Conservation (phyloP, 352 stramenopile genomes). For the Globisporangium iwayamae region DNA sequence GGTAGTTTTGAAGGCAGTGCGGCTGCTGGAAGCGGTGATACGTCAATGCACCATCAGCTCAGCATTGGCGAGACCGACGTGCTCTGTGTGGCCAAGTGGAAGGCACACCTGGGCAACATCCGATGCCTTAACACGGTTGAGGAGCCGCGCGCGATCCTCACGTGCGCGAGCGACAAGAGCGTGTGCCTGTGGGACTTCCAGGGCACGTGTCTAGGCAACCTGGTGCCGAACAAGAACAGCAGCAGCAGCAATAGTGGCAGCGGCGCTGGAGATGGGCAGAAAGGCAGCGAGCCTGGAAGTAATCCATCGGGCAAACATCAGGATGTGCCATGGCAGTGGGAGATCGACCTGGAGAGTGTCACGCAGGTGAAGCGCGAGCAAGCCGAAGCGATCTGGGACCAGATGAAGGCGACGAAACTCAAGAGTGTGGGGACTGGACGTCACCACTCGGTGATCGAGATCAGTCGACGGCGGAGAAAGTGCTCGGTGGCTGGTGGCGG, state of each 20-base stretch:
- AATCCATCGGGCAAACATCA: not conserved
- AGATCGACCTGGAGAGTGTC: slow-evolving; percentile 37
- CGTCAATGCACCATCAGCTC: not conserved
- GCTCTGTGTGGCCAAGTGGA: slow-evolving; percentile 43
- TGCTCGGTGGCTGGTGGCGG: not conserved
- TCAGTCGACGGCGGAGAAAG: slow-evolving; percentile 20
- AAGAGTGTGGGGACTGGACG: slow-evolving; percentile 19
- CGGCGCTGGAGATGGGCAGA: not conserved
- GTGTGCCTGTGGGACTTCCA: slow-evolving; percentile 59
- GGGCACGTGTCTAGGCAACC: slow-evolving; percentile 33
- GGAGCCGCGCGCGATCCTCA: slow-evolving; percentile 52
- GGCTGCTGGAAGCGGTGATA: too few species aligned
- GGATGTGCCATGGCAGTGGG: slow-evolving; percentile 37
- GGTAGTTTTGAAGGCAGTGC: not conserved
- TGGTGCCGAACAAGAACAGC: slow-evolving; percentile 19
- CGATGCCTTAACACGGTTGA: slow-evolving; percentile 51
- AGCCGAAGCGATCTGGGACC: slow-evolving; percentile 52
- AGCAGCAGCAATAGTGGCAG: not conserved
- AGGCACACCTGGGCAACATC: slow-evolving; percentile 48
- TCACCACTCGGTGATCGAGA: slow-evolving; percentile 21
- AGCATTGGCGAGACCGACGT: slow-evolving; percentile 30
- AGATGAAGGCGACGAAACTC: slow-evolving; percentile 50
- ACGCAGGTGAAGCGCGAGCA: slow-evolving; percentile 41
- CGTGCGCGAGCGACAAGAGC: slow-evolving; percentile 60
- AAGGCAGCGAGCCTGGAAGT: not conserved